Conservation (phyloP, 2,329 filamentous ascomycete genomes). For the Paecilomyces formosus region DNA sequence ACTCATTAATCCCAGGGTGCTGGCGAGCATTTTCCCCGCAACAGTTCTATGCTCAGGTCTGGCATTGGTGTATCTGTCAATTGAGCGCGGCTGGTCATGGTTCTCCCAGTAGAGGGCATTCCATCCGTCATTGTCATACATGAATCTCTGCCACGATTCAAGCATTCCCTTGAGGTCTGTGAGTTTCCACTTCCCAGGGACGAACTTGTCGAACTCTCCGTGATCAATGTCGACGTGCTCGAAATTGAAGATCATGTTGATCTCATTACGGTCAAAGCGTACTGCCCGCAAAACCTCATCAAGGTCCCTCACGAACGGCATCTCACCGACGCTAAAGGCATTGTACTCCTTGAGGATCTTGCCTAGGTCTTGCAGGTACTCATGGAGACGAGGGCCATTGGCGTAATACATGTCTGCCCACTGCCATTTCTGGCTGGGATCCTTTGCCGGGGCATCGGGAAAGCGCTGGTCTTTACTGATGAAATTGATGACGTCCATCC, state of each 20-base stretch:
- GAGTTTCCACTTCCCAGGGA: constrained; percentile 40
- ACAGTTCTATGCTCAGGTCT: constrained; percentile 41
- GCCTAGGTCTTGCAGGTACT: constrained; percentile 49
- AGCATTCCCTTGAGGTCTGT: constrained; percentile 47
- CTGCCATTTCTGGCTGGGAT: constrained; percentile 20
- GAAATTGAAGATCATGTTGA: constrained; percentile 70
- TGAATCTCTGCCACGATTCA: constrained; percentile 52
- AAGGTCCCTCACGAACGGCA: constrained; percentile 45
- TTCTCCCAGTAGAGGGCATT: constrained; percentile 60
- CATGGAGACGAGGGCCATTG: constrained; percentile 53
- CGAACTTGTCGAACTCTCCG: constrained; percentile 44
- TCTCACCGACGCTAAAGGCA: constrained; percentile 55
- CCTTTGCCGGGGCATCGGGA: constrained; percentile 35
- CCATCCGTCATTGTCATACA: constrained; percentile 55
- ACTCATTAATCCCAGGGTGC: constrained; percentile 49
- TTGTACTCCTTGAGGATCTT: constrained; percentile 48
- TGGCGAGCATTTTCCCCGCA: constrained; percentile 54
- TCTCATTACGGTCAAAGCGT: constrained; percentile 48
- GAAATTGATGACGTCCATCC: constrained; percentile 69
- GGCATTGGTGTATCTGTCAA: constrained; percentile 49
- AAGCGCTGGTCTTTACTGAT: constrained; percentile 58
- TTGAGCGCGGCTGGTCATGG: constrained; percentile 57
- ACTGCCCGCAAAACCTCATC: constrained; percentile 49
- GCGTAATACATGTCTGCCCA: constrained; percentile 40
- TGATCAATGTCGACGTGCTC: constrained; percentile 58